A percentile compares a stretch with the other conserved stretches of the same genome.
These are phyloP conservation scores for Leccinum rimulosum DNA, from an alignment of 768 basidiomycete genomes.

Conservation along the genomic window DNA sequence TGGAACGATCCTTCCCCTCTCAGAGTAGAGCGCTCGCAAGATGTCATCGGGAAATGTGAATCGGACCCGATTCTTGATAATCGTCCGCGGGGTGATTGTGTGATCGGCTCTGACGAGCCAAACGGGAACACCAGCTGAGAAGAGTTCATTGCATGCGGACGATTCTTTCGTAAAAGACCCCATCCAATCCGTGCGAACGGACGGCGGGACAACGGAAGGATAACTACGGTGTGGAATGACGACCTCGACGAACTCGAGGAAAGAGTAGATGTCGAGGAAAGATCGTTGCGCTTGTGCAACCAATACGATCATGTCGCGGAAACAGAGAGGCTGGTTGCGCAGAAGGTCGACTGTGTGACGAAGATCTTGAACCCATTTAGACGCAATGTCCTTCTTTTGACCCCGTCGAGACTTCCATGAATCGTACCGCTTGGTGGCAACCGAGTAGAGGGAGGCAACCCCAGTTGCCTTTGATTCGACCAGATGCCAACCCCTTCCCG, in stretches of 20 bases:
- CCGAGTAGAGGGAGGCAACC: too few species aligned
- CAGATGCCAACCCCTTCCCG: too few species aligned
- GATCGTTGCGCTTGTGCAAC: conserved; percentile 4
- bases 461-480: too few species aligned
- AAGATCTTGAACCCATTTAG: too few species aligned
- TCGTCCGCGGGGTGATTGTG: not conserved
- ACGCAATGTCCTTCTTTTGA: too few species aligned
- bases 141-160: not conserved
- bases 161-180: conserved; percentile 9
- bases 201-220: not conserved
- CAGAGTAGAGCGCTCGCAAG: not conserved
- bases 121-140: conserved; percentile 6
- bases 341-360: too few species aligned
- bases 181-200: conserved; percentile 5
- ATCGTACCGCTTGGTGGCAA: too few species aligned
- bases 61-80: not conserved
- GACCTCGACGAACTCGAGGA: not conserved
- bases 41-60: conserved; percentile 3
- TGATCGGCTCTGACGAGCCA: not conserved
- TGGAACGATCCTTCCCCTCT: not conserved
- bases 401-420: too few species aligned
- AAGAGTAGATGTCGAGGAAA: conserved; percentile 5
- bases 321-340: too few species aligned
- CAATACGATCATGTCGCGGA: not conserved
- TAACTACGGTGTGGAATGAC: not conserved